Conservation (phyloP, 331 rosid species). For the Pyrus hybrid region DNA sequence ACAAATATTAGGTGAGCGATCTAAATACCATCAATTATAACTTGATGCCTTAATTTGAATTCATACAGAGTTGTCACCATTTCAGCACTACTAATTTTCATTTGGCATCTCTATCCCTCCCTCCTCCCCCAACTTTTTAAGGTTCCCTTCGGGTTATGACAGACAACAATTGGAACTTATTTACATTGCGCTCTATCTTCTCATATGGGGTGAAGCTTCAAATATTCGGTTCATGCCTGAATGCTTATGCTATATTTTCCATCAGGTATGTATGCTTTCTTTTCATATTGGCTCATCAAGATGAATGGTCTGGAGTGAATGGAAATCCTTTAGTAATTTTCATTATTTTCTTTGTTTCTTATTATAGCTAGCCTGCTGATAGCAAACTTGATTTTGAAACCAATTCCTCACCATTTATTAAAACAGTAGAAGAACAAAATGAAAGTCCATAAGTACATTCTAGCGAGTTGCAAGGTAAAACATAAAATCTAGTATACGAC, state of each 20-base stretch:
- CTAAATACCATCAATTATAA: slow-evolving; percentile 13
- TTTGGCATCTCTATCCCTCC: slow-evolving; percentile 5
- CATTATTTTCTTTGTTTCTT: not conserved
- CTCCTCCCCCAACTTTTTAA: slow-evolving; percentile 20
- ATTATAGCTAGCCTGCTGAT: not conserved
- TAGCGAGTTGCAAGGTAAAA: not conserved
- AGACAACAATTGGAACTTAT: slow-evolving; percentile 60
- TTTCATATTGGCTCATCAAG: not conserved
- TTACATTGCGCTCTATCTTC: slow-evolving; percentile 85
- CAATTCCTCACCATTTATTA: not conserved
- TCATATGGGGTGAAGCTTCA: slow-evolving; percentile 99
- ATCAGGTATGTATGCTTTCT: slow-evolving; percentile 65
- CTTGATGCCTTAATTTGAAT: slow-evolving; percentile 4
- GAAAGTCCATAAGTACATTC: not conserved
- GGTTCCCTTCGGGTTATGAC: slow-evolving; percentile 38
- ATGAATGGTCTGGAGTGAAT: not conserved
- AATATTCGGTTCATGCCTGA: slow-evolving; percentile 98
- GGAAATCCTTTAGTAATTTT: not conserved
- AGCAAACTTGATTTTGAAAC: not conserved
- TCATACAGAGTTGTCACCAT: slow-evolving; percentile 6
- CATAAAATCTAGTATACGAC: not conserved
- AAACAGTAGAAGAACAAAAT: not conserved
- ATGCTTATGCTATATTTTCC: slow-evolving; percentile 95
- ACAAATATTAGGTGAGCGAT: slow-evolving; percentile 48
- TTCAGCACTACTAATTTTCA: slow-evolving; percentile 14